Evolutionary conservation across 352 stramenopile genomes (phyloP), one percentile per base, ranked within the genome.

Genomic region (Phytopythium boreale): DNA sequence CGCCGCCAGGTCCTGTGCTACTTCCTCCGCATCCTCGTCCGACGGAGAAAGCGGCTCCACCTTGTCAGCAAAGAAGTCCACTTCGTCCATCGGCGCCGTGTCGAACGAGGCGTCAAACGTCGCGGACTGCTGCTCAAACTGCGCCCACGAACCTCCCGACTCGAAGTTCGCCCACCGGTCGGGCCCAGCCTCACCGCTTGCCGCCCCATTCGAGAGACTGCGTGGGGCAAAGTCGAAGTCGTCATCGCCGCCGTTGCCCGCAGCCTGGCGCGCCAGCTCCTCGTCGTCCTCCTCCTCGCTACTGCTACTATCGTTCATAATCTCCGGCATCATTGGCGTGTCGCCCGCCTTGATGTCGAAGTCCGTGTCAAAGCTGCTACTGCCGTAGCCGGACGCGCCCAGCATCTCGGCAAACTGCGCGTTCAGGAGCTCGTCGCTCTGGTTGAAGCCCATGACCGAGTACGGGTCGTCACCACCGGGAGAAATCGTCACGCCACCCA

Each of bases 231-330:
- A 43, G 37, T 43, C 37, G 11, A 43, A 43, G 10, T 43, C 37
- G 37, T 43, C 37, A 17, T 43, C 37, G 37, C 14, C 41, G 41
- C 29, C 29, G 7, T 47, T 47, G 17, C 47, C 47, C 14, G 47
- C 14, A 26, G 27, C 67, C 62, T 79, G 74, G 20, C 72, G 64
- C 62, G 71, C 71, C 56, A 84, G 70, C 53, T 87, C 80, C n/a
- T 85, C 79, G 29, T 87, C 69, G 50, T 95, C 87, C 57, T 95
- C 87, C 64, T 95, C 87, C 47, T 93, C 83, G 56, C 84, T 95
- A 71, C 87, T 95, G 74, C 87, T 95, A 70, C 87, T 95, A 68
- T 93, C 83, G 63, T 93, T 85, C 78, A 92, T 90, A 62, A 93
- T 93, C 66, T 92, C 84, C 0, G 87, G 87, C 20, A 93, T 63